Percentiles rank a stretch among this genome's conserved stretches.
These are phyloP conservation scores for Calonectria hawksworthii DNA, from an alignment of 2,329 filamentous ascomycete genomes.

Conservation along the genomic window DNA sequence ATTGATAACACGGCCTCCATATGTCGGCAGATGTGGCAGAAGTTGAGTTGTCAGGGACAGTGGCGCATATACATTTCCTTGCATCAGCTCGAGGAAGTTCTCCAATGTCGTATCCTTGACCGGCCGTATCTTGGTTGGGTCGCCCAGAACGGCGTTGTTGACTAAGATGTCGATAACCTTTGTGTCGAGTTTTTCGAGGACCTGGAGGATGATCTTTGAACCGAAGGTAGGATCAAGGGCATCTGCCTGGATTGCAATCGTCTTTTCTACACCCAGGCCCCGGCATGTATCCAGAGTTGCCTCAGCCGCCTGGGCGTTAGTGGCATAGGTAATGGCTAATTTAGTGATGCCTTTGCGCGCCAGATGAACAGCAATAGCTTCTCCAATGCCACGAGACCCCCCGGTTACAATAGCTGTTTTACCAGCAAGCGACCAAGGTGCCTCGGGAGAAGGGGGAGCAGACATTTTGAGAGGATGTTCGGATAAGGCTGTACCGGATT, in stretches of 20 bases:
- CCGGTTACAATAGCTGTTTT: slow-evolving; percentile 24
- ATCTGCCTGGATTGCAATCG: not conserved
- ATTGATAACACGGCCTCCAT: slow-evolving; percentile 12
- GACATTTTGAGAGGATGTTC: slow-evolving; percentile 13
- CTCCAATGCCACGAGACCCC: slow-evolving; percentile 22
- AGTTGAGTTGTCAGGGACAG: not conserved
- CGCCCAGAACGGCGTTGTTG: slow-evolving; percentile 5
- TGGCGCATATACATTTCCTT: slow-evolving; percentile 1
- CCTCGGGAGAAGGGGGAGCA: not conserved
- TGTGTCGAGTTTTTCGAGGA: not conserved
- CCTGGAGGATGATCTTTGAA: not conserved
- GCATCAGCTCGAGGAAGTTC: not conserved
- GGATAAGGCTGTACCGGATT: too few species aligned
- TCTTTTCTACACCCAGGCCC: not conserved
- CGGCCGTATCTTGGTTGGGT: not conserved
- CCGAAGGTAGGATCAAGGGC: not conserved
- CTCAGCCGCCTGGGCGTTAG: not conserved
- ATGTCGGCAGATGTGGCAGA: not conserved
- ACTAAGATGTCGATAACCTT: slow-evolving; percentile 6
- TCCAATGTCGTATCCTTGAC: not conserved
- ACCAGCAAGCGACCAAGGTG: slow-evolving; percentile 8
- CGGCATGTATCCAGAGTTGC: not conserved
- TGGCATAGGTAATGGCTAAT: slow-evolving; percentile 17
- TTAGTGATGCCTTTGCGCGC: slow-evolving; percentile 15
- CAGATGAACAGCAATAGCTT: slow-evolving; percentile 15